A percentile compares a stretch with the other conserved stretches of the same genome.
These are phyloP conservation scores for Claviceps africana DNA, from an alignment of 2,329 filamentous ascomycete species.

Conservation along the genomic window DNA sequence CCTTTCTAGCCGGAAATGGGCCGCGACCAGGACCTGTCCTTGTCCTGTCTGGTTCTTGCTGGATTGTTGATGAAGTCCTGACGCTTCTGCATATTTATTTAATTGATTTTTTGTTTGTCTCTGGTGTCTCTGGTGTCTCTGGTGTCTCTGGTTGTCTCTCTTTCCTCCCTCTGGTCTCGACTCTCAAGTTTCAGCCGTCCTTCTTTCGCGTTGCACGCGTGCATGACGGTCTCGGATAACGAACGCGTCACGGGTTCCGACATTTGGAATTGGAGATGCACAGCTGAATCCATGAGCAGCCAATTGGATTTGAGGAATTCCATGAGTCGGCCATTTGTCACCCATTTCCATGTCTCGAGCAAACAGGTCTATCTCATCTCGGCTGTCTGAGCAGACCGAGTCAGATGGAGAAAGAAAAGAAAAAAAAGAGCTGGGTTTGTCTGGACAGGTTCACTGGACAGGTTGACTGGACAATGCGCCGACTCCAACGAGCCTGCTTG, in stretches of 20 bases:
- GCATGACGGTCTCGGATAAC: background rate
- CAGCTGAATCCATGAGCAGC: background rate
- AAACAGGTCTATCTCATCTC: background rate
- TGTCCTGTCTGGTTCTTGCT: no score
- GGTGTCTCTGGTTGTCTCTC: background rate
- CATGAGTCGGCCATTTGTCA: background rate
- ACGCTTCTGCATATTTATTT: no score
- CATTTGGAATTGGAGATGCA: background rate
- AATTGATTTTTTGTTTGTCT: background rate
- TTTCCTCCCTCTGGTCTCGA: background rate
- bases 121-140: background rate
- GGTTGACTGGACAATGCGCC: background rate
- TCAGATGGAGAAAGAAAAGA: no score
- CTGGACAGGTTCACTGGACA: no score
- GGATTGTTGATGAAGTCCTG: no score
- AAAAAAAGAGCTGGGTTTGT: no score
- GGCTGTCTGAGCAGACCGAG: background rate
- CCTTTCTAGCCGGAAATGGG: background rate
- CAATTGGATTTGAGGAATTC: background rate
- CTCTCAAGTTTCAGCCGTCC: no score
- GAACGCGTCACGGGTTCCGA: background rate
- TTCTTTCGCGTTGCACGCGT: background rate
- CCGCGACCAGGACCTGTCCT: no score
- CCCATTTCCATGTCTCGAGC: background rate
- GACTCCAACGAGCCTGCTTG: background rate